Evolutionary conservation across 495 filamentous ascomycete species (phyloP).

Genomic region (Podospora pseudocomata): DNA sequence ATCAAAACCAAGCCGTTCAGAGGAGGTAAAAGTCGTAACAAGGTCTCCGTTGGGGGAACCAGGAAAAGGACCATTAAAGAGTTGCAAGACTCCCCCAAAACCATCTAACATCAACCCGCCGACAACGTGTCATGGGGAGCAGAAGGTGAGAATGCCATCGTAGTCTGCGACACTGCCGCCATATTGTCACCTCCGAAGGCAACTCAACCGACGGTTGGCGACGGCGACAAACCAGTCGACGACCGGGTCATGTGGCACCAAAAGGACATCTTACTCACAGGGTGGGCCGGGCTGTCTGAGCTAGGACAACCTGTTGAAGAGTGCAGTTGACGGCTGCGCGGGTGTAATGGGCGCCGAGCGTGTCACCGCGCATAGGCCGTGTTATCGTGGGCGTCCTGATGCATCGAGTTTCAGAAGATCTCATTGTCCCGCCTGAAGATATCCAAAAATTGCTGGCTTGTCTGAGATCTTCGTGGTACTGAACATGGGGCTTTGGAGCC

Average conservation of each 20-base stretch:
- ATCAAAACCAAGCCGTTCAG: constrained; percentile 63
- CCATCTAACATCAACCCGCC: constrained; percentile 26
- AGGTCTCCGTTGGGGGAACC: constrained; percentile 73
- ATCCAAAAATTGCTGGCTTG: constrained; percentile 75
- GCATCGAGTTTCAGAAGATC: constrained; percentile 94
- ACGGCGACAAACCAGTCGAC: neutral
- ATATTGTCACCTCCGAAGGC: constrained; percentile 34
- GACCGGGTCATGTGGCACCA: neutral
- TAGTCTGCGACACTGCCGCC: constrained; percentile 51
- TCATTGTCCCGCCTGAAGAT: constrained; percentile 91
- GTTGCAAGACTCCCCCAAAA: constrained; percentile 32
- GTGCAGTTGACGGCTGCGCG: constrained; percentile 6
- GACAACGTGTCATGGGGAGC: constrained; percentile 14
- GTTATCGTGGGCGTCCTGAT: constrained; percentile 65
- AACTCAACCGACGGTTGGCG: constrained; percentile 13
- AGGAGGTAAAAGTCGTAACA: constrained; percentile 76
- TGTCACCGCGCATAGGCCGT: neutral
- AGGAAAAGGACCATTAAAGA: constrained; percentile 66
- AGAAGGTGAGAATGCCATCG: constrained; percentile 49
- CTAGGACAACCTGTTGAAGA: neutral
- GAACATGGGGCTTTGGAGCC: too few species aligned
- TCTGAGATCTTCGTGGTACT: too few species aligned
- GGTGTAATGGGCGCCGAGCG: constrained; percentile 1
- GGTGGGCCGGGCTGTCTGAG: too few species aligned
- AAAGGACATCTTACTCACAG: too few species aligned